phyloP scores from a whole-genome alignment of 2,329 filamentous ascomycete species.

The Colletotrichum simmondsii region DNA sequence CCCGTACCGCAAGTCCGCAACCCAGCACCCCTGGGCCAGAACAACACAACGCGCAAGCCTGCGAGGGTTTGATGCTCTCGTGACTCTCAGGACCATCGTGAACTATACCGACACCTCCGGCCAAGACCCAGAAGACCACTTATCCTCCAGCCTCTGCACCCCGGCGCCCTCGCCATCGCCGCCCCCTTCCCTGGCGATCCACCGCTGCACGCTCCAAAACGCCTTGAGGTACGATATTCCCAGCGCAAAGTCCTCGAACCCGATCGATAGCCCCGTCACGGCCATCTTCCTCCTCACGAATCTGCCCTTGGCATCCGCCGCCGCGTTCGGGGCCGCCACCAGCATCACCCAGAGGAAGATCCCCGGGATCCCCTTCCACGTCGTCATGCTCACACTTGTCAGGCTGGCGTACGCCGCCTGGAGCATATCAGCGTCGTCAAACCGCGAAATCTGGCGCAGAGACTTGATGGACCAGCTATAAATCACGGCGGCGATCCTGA shows the following conservation, averaged over 20 bases:
- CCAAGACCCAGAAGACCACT: conserved; percentile 25
- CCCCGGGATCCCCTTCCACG: conserved; percentile 44
- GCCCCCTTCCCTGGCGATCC: conserved; percentile 37
- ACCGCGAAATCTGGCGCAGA: conserved; percentile 39
- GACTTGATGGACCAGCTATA: conserved; percentile 41
- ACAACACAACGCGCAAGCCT: conserved; percentile 10
- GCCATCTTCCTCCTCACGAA: conserved; percentile 44
- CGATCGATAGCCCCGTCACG: conserved; percentile 41
- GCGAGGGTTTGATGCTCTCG: background rate
- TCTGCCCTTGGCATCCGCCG: conserved; percentile 39
- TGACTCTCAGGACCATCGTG: background rate
- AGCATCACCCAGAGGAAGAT: conserved; percentile 45
- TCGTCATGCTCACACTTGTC: conserved; percentile 38
- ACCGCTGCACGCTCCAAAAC: conserved; percentile 43
- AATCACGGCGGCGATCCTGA: conserved; percentile 39
- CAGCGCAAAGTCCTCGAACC: conserved; percentile 41
- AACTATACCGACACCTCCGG: background rate
- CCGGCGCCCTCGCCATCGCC: background rate
- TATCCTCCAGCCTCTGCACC: conserved; percentile 24
- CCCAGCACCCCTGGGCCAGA: background rate
- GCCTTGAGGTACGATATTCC: conserved; percentile 39
- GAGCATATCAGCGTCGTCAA: conserved; percentile 35
- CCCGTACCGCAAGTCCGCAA: background rate
- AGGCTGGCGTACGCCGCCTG: conserved; percentile 39
- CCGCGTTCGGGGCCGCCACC: conserved; percentile 39